phyloP scores from a whole-genome alignment of 257 asterid species.

The Echium plantagineum region DNA sequence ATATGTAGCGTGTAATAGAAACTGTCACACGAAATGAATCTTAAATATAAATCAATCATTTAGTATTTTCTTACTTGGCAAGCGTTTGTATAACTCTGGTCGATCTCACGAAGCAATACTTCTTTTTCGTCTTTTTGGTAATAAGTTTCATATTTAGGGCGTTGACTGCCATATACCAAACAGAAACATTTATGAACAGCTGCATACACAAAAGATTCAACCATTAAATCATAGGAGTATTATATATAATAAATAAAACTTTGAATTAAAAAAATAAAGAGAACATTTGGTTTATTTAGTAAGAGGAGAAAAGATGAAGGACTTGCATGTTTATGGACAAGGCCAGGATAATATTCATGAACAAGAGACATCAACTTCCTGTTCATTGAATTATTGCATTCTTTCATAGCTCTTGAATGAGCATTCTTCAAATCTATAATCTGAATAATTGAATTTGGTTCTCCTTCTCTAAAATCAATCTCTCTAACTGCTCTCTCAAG shows the following conservation, averaged over 20 bases:
- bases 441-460: conserved; percentile 41
- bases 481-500: conserved; percentile 47
- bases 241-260: too few species aligned
- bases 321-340: conserved; percentile 57
- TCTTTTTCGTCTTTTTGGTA: conserved; percentile 45
- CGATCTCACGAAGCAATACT: conserved; percentile 49
- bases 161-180: conserved; percentile 52
- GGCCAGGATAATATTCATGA: conserved; percentile 56
- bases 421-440: conserved; percentile 50
- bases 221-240: not conserved
- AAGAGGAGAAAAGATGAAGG: not conserved
- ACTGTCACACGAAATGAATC: too few species aligned
- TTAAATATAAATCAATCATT: too few species aligned
- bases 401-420: conserved; percentile 30
- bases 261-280: not conserved
- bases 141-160: conserved; percentile 49
- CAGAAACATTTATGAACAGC: conserved; percentile 65
- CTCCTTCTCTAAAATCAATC: conserved; percentile 55
- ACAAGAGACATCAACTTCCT: conserved; percentile 41
- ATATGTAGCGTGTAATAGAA: too few species aligned
- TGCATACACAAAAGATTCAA: conserved; percentile 20
- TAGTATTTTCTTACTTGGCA: conserved; percentile 58
- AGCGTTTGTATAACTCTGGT: conserved; percentile 60
- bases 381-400: conserved; percentile 28
- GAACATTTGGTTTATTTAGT: not conserved